Evolutionary conservation across 805 yeast species (phyloP), one percentile per base, ranked within the genome.

Genomic region (Wickerhamiella cacticola): DNA sequence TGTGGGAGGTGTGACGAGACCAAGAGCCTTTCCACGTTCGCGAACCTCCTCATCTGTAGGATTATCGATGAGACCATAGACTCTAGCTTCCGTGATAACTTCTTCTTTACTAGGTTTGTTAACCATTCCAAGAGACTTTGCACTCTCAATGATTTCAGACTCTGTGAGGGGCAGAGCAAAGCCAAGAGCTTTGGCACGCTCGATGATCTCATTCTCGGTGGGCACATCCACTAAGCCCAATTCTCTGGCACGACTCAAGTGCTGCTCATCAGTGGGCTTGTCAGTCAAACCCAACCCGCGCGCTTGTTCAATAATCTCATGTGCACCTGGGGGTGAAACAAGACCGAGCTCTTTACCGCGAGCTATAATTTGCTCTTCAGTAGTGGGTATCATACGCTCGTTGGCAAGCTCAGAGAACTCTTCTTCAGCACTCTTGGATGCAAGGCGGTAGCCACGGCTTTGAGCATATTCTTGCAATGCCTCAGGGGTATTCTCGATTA

Each of bases 21-120:
- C 55, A 6, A 54, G 38, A 1, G 39, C 50, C 6, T 50, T 48
- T 55, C 64, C 66, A 33, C 55, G 56, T 15, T 50, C 24, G 2
- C 13, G 22, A 4, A 54, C 34, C 10, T 49, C 52, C 57, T 83
- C 92, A 5, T 82, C 88, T 7, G 69, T 58, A 73, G 84, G 68
- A 1, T 46, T 41, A 16, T 48, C 49, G 2, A 42, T 24, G 22
- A 59, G 50, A 4, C 63, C 63, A n/a, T 46, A 50, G 9, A 36
- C 40, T 18, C 38, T 33, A 10, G 61, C 59, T 18, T 40, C 41
- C 16, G 31, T 29, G 9, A 10, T 13, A 13, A 54, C 8, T 3
- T 45, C 46, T 13, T 43, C 50, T n/a, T 33, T 36, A 13, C 24
- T 15, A 8, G 25, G 49, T 1, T 70, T 64, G 3, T 73, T 62